A percentile compares a stretch with the other conserved stretches of the same genome.
phyloP scores from a whole-genome alignment of 768 basidiomycete genomes.

The Phlebiopsis gigantea region DNA sequence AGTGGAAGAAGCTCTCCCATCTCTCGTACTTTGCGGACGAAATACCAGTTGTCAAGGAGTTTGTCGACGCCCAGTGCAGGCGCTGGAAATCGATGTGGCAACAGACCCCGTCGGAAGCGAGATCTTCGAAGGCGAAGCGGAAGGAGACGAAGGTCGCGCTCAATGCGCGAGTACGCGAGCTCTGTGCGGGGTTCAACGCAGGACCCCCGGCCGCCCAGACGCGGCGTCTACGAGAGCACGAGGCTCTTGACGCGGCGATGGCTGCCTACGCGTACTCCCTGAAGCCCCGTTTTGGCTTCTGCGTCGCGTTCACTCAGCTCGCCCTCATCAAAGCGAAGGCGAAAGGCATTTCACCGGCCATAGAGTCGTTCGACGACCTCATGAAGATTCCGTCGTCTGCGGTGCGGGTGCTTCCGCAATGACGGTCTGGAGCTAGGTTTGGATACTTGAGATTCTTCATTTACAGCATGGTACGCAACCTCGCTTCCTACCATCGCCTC shows the following conservation, averaged over 20 bases:
- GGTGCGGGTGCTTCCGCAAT: not conserved
- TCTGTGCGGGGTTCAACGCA: not conserved
- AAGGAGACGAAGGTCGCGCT: not conserved
- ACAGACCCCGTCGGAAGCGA: not conserved
- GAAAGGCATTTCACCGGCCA: not conserved
- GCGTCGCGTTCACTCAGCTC: constrained; percentile 46
- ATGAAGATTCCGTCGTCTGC: not conserved
- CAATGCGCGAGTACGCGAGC: not conserved
- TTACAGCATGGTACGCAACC: too few relatives aligned
- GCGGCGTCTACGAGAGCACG: not conserved
- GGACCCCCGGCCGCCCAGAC: not conserved
- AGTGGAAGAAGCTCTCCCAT: constrained; percentile 27
- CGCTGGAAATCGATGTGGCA: constrained; percentile 1
- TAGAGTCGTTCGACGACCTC: constrained; percentile 11
- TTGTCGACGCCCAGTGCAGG: not conserved
- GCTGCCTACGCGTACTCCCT: constrained; percentile 47
- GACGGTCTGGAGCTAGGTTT: too few relatives aligned
- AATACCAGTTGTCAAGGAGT: constrained; percentile 30
- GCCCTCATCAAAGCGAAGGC: constrained; percentile 52
- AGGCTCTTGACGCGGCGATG: constrained; percentile 4
- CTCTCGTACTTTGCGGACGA: constrained; percentile 30
- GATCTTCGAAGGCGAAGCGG: not conserved
- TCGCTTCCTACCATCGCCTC: too few relatives aligned
- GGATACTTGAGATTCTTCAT: too few relatives aligned
- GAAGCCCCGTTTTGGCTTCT: constrained; percentile 40